A percentile compares a stretch with the other conserved stretches of the same genome.
These are phyloP conservation scores for Glycyrrhiza uralensis DNA, from an alignment of 306 rosid genomes.

Conservation along the genomic window DNA sequence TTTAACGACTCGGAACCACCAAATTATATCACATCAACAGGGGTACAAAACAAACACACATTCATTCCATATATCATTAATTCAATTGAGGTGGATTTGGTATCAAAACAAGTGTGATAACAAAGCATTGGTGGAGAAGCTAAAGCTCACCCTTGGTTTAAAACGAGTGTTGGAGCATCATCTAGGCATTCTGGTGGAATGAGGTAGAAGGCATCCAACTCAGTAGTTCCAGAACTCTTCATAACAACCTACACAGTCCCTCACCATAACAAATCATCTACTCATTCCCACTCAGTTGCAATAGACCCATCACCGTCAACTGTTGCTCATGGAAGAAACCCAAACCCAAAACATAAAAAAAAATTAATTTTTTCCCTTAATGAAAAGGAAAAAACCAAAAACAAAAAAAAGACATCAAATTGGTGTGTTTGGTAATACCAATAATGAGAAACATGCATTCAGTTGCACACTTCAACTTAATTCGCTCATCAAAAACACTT, in stretches of 20 bases:
- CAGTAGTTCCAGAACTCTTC: conserved; percentile 41
- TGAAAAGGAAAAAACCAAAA: not conserved
- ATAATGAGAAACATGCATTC: too few species aligned
- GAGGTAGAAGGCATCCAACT: conserved; percentile 47
- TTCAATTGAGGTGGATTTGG: not conserved
- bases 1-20: too few species aligned
- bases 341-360: conserved; percentile 18
- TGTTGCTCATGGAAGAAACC: conserved; percentile 27
- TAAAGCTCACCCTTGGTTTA: conserved; percentile 68
- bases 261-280: conserved; percentile 30
- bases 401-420: too few species aligned
- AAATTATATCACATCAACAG: not conserved
- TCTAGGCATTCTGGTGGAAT: conserved; percentile 40
- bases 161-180: conserved; percentile 64
- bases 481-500: too few species aligned
- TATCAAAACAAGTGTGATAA: not conserved
- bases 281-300: not conserved
- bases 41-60: not conserved
- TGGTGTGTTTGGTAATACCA: too few species aligned
- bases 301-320: conserved; percentile 27
- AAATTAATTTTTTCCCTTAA: not conserved
- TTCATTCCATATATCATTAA: not conserved
- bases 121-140: not conserved
- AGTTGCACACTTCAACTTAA: too few species aligned
- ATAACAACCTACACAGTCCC: conserved; percentile 26